Conservation (phyloP, 1,139 yeast genomes). For the Candida tropicalis region DNA sequence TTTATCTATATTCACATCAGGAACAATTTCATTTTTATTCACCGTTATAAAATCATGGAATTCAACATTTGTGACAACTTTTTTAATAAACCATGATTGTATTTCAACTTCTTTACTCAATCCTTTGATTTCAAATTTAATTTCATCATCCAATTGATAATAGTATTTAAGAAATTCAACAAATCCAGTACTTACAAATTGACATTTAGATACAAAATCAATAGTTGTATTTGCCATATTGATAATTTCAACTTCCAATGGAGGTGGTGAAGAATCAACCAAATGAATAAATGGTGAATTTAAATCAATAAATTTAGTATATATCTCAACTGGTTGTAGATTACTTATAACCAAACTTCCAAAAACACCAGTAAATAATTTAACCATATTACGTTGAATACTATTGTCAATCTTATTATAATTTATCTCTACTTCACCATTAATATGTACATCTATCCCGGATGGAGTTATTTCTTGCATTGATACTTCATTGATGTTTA, state of each 20-base stretch:
- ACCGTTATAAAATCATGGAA: constrained; percentile 20
- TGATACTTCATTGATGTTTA: constrained; percentile 22
- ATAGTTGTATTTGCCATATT: constrained; percentile 26
- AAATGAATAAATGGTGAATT: constrained; percentile 24
- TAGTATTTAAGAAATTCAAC: constrained; percentile 23
- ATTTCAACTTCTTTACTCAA: constrained; percentile 21
- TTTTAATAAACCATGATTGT: constrained; percentile 19
- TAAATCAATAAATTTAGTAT: constrained; percentile 22
- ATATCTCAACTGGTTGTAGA: constrained; percentile 24
- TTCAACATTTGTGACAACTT: constrained; percentile 20
- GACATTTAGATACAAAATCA: constrained; percentile 28
- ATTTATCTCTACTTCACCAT: constrained; percentile 27
- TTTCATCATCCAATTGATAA: constrained; percentile 17
- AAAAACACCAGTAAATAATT: constrained; percentile 22
- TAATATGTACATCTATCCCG: constrained; percentile 28
- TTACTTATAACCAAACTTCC: constrained; percentile 30
- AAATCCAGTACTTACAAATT: constrained; percentile 23
- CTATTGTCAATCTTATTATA: constrained; percentile 25
- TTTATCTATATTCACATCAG: constrained; percentile 16
- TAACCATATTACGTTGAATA: constrained; percentile 24
- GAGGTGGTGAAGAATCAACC: constrained; percentile 29
- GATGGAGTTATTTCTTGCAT: constrained; percentile 24
- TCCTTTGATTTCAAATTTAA: constrained; percentile 24
- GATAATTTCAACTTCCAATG: constrained; percentile 23
- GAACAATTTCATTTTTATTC: constrained; percentile 19